Conservation (phyloP, 1,284 basidiomycete species). For the Sporisorium scitamineum region DNA sequence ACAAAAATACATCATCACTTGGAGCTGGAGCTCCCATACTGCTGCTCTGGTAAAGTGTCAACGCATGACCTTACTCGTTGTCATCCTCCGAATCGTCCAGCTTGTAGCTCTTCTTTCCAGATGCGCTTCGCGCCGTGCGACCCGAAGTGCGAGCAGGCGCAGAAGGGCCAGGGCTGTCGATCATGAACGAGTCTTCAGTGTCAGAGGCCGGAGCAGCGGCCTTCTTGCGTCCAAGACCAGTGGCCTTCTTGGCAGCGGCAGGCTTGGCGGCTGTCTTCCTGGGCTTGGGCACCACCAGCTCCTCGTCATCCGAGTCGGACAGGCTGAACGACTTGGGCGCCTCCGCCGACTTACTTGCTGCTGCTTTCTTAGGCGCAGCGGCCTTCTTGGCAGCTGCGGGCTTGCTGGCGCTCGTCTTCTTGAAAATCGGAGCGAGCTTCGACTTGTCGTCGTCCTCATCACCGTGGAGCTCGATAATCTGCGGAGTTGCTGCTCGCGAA, state of each 20-base stretch:
- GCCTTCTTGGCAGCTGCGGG: conserved; percentile 19
- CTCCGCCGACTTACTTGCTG: conserved; percentile 34
- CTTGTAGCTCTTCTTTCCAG: conserved; percentile 44
- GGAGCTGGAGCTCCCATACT: background rate
- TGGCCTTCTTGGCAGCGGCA: conserved; percentile 33
- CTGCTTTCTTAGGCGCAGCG: conserved; percentile 17
- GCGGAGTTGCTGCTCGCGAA: conserved; percentile 43
- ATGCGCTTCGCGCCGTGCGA: conserved; percentile 26
- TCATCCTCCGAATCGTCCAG: conserved; percentile 40
- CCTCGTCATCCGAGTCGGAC: conserved; percentile 51
- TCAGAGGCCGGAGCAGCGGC: conserved; percentile 25
- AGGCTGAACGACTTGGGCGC: conserved; percentile 36
- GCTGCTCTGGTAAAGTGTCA: background rate
- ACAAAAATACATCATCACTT: background rate
- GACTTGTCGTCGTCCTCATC: conserved; percentile 24
- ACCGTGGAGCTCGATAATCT: conserved; percentile 28
- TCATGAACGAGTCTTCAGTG: conserved; percentile 41
- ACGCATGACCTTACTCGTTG: background rate
- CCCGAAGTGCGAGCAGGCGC: conserved; percentile 16
- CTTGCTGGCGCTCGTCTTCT: conserved; percentile 27
- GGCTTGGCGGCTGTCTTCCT: conserved; percentile 34
- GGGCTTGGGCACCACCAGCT: conserved; percentile 31
- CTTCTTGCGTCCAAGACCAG: conserved; percentile 32
- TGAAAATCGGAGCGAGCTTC: conserved; percentile 42
- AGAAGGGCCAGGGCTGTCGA: conserved; percentile 35